Conservation (phyloP, 768 basidiomycete species). For the Cubamyces sp. region DNA sequence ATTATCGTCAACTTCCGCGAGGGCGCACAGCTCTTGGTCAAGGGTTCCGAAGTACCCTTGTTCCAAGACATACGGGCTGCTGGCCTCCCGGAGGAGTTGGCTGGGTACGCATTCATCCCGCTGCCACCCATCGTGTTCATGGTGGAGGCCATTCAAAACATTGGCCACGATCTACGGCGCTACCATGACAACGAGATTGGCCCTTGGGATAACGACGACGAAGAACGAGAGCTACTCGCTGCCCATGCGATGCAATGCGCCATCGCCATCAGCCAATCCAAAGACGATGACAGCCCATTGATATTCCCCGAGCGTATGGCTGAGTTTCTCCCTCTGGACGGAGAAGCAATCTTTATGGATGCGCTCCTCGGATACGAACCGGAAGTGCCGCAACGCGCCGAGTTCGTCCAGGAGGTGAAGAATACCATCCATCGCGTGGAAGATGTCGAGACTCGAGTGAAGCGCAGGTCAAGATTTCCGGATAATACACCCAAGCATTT, state of each 20-base stretch:
- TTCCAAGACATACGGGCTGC: background rate
- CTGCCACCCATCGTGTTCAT: background rate
- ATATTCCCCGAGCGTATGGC: conserved; percentile 2
- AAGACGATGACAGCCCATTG: background rate
- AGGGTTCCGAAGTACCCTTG: background rate
- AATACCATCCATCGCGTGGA: background rate
- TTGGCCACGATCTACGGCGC: background rate
- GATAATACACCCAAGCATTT: background rate
- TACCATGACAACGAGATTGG: background rate
- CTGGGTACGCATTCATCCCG: background rate
- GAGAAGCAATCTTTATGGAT: background rate
- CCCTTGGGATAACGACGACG: background rate
- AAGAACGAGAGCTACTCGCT: background rate
- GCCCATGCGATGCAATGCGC: conserved; percentile 1
- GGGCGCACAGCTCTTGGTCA: too few species aligned
- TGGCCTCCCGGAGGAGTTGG: background rate
- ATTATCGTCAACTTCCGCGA: background rate
- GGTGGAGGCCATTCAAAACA: conserved; percentile 1
- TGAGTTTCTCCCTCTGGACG: background rate
- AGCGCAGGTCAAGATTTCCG: background rate
- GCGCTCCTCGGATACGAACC: background rate
- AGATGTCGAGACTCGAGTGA: background rate
- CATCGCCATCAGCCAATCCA: background rate
- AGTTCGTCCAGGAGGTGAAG: background rate
- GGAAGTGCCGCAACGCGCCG: background rate